Evolutionary conservation across 1,284 basidiomycete species (phyloP).

Genomic region (Mycosarcoma maydis): DNA sequence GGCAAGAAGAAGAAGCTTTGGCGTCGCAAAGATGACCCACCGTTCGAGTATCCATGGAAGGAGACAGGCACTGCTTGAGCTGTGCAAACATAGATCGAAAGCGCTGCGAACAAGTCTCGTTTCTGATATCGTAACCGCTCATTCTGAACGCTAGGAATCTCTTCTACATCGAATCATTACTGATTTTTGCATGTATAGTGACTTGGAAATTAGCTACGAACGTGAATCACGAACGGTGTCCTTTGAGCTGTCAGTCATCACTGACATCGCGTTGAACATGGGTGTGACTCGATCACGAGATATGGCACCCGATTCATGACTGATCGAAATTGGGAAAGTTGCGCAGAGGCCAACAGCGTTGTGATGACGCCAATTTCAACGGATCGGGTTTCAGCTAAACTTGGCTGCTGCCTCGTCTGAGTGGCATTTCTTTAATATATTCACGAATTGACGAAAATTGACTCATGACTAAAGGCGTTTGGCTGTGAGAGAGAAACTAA

Average conservation of each 20-base stretch:
- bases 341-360: constrained; percentile 10
- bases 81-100: not conserved
- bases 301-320: constrained; percentile 9
- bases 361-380: not conserved
- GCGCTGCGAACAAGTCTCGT: too few species aligned
- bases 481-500: too few species aligned
- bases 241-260: too few species aligned
- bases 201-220: too few species aligned
- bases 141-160: too few species aligned
- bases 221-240: too few species aligned
- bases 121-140: too few species aligned
- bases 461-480: too few species aligned
- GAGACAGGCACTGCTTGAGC: constrained; percentile 51
- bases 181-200: too few species aligned
- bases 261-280: too few species aligned
- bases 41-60: constrained; percentile 66
- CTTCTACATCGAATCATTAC: too few species aligned
- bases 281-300: constrained; percentile 26
- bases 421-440: not conserved
- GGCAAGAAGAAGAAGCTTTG: constrained; percentile 77
- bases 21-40: constrained; percentile 64
- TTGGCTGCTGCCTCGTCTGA: not conserved
- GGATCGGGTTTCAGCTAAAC: not conserved
- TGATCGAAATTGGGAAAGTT: constrained; percentile 9
- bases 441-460: too few species aligned